phyloP scores from a whole-genome alignment of 306 rosid genomes.

The Prunus mongolica region DNA sequence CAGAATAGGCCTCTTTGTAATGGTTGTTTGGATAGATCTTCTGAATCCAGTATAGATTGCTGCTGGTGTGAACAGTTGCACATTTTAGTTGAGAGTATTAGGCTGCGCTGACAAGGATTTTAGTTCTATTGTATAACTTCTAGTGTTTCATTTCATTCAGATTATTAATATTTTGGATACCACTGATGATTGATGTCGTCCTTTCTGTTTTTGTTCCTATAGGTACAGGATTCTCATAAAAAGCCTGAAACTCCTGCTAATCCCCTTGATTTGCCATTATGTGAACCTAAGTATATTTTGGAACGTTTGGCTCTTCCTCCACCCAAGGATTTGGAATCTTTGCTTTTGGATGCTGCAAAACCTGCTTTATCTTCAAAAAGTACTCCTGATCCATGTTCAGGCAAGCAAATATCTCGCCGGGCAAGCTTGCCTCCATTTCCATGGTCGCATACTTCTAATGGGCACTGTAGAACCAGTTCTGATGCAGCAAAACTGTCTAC shows the following conservation, averaged over 20 bases:
- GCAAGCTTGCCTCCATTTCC: constrained; percentile 78
- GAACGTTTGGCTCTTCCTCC: constrained; percentile 63
- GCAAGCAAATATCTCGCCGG: constrained; percentile 68
- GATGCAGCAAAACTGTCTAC: constrained; percentile 66
- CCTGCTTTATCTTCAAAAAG: constrained; percentile 46
- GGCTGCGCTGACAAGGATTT: not conserved
- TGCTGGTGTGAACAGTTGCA: not conserved
- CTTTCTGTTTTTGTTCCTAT: constrained; percentile 20
- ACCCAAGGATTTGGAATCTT: constrained; percentile 75
- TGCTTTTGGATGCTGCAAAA: constrained; percentile 82
- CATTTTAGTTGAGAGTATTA: not conserved
- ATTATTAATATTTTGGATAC: not conserved
- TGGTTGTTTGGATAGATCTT: not conserved
- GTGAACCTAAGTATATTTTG: constrained; percentile 63
- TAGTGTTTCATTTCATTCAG: not conserved
- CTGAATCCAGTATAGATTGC: not conserved
- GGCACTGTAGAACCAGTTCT: constrained; percentile 69
- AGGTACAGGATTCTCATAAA: constrained; percentile 55
- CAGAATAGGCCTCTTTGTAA: not conserved
- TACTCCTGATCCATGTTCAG: constrained; percentile 57
- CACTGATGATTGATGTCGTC: not conserved
- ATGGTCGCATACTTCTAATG: constrained; percentile 82
- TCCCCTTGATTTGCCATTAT: constrained; percentile 57
- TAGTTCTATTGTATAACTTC: not conserved
- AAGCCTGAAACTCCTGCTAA: constrained; percentile 47